Conservation (phyloP, 306 rosid genomes). For the Quercus mongolica region DNA sequence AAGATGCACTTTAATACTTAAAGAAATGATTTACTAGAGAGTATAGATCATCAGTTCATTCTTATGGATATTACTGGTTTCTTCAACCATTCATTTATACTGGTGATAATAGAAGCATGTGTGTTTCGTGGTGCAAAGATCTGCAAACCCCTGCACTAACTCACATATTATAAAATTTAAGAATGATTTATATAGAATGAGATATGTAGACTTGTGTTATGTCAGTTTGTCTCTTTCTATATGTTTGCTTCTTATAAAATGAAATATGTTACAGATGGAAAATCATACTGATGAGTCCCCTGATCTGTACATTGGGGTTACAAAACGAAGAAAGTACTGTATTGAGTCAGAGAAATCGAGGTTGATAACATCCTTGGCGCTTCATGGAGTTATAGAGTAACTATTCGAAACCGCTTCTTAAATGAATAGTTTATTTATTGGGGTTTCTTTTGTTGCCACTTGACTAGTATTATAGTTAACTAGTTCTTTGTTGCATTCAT, state of each 20-base stretch:
- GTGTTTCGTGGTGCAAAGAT: not conserved
- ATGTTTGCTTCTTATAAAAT: conserved; percentile 1
- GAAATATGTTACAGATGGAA: conserved; percentile 49
- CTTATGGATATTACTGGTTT: not conserved
- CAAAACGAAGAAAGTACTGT: conserved; percentile 48
- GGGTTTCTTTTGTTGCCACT: conserved; percentile 8
- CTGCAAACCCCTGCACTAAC: not conserved
- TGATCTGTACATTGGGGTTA: conserved; percentile 72
- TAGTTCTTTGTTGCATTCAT: conserved; percentile 9
- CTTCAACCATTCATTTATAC: not conserved
- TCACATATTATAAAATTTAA: not conserved
- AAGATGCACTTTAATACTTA: not conserved
- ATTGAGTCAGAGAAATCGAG: conserved; percentile 52
- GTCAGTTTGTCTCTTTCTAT: conserved; percentile 1
- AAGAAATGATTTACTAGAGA: not conserved
- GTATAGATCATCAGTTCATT: not conserved
- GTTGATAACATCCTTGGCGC: conserved; percentile 43
- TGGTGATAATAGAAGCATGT: not conserved
- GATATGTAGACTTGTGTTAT: conserved; percentile 8
- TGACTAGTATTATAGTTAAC: not conserved
- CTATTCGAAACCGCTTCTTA: not conserved
- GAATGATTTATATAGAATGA: not conserved
- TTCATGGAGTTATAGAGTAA: conserved; percentile 71
- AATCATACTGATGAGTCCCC: conserved; percentile 51
- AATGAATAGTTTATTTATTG: not conserved